These are phyloP conservation scores for Gilbertella persicaria DNA, from an alignment of 371 early-diverging fungal species.

Conservation along the genomic window DNA sequence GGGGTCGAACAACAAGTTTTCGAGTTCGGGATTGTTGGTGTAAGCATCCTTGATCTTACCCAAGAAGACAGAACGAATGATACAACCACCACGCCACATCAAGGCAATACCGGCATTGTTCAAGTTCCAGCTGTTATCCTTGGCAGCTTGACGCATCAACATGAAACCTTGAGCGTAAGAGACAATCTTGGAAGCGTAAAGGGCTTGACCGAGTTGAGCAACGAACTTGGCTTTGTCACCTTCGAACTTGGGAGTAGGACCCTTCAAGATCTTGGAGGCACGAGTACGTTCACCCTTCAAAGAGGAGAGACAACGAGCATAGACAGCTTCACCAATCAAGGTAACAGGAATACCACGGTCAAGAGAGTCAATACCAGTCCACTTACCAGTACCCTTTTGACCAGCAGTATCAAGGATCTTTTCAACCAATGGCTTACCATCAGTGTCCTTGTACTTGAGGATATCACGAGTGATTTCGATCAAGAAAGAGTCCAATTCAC, in stretches of 20 bases:
- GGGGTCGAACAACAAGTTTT: slow-evolving; percentile 89
- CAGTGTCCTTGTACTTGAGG: slow-evolving; percentile 86
- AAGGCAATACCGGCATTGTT: slow-evolving; percentile 95
- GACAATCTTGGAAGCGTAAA: slow-evolving; percentile 97
- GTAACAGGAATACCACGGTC: slow-evolving; percentile 95
- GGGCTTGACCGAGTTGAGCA: slow-evolving; percentile 88
- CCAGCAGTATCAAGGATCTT: slow-evolving; percentile 97
- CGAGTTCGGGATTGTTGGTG: slow-evolving; percentile 81
- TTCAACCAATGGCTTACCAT: slow-evolving; percentile 87
- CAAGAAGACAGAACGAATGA: slow-evolving; percentile 94
- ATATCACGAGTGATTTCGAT: slow-evolving; percentile 96
- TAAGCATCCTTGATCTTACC: slow-evolving; percentile 96
- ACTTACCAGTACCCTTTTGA: slow-evolving; percentile 99
- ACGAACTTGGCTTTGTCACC: slow-evolving; percentile 88
- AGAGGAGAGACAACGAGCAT: slow-evolving; percentile 94
- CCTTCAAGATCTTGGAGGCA: slow-evolving; percentile 85
- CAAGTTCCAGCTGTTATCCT: slow-evolving; percentile 92
- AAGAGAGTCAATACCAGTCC: slow-evolving; percentile 95
- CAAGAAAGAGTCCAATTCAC: slow-evolving; percentile 95
- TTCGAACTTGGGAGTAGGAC: slow-evolving; percentile 69
- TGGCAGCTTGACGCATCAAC: slow-evolving; percentile 95
- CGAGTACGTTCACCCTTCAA: slow-evolving; percentile 92
- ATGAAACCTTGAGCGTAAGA: slow-evolving; percentile 99
- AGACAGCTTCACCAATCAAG: slow-evolving; percentile 97
- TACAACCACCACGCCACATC: slow-evolving; percentile 99